phyloP scores from a whole-genome alignment of 140 eudicot species.

The Bidens hawaiensis region DNA sequence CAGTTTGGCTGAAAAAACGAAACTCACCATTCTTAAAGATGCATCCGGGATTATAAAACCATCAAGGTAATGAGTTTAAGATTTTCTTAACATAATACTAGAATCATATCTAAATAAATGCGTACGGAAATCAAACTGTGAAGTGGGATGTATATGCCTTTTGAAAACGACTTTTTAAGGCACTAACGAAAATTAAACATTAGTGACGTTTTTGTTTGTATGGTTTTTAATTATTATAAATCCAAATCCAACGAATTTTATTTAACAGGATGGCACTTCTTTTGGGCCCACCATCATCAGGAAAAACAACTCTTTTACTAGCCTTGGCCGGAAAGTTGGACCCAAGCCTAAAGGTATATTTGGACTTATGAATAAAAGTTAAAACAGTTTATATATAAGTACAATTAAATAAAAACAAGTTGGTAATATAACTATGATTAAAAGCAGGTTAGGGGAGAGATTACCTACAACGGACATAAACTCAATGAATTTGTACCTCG shows the following conservation, averaged over 20 bases:
- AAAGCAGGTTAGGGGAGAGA: conserved; percentile 67
- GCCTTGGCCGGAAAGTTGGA: conserved; percentile 96
- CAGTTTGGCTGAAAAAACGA: conserved; percentile 56
- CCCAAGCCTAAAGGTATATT: conserved; percentile 64
- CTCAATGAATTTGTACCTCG: conserved; percentile 85
- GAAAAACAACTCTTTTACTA: conserved; percentile 93
- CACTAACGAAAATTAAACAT: not conserved
- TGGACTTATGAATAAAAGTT: not conserved
- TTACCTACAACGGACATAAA: conserved; percentile 86
- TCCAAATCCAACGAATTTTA: too few species aligned
- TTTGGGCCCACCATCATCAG: conserved; percentile 96
- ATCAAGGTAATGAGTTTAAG: conserved; percentile 52
- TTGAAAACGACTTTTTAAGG: not conserved
- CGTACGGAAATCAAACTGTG: not conserved
- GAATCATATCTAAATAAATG: not conserved
- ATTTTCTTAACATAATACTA: not conserved
- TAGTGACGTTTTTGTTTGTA: conserved; percentile 1
- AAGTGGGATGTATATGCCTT: not conserved
- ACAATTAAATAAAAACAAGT: not conserved
- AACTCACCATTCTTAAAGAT: conserved; percentile 76
- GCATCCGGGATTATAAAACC: conserved; percentile 88
- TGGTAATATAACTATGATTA: not conserved
- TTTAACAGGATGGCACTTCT: conserved; percentile 77
- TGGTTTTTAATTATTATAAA: not conserved
- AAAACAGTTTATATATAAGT: not conserved